Base-by-base conservation (phyloP, 495 filamentous ascomycete species). In the Penicillium angulare region DNA sequence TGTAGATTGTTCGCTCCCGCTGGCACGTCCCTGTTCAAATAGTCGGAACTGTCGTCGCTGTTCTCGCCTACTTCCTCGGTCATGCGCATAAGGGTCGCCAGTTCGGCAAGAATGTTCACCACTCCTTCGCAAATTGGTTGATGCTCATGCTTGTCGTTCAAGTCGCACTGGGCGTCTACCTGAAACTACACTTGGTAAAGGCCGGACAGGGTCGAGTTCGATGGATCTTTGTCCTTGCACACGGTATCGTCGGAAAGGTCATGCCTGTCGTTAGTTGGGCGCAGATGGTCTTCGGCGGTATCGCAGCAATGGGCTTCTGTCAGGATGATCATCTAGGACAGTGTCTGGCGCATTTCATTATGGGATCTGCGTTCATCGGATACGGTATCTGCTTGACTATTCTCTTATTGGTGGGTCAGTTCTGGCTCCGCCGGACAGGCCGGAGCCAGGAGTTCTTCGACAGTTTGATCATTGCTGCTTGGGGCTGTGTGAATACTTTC, bases 401-500 rank as follows among this genome's bases (percentile, higher is more conserved):
- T 36, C 72, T 97, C 12, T 78, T 97, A 23, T 76, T 96, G 9
- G 88, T 92, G 27, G 93, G 93, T 15, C 95, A 97, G 71, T 67
- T 78, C 17, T 97, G 91, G 92, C 68, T 98, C 43, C 82, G 81
- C 39, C 80, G 87, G 26, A 92, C 88, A 2, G 90, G 92, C 15
- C 82, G 89, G 20, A 92, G 88, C 47, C 93, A 97, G 69, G 93
- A 98, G 68, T 98, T 98, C 78, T 97, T 93, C 72, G 93, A 98
- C 68, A 92, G 87, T 40, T 66, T 87, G 9, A 77, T 97, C 31
- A 98, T 98, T 62, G 86, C 91, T 2, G 82, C 85, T 8, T 98
- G 93, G 93, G 93, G 93, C 34, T 89, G 88, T 64, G 84, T 98
- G 67, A 98, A 97, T 66, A 97, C 95, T 31, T 97, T 98, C 65